phyloP scores from a whole-genome alignment of 805 yeast genomes.

The Cyberlindnera veronae region DNA sequence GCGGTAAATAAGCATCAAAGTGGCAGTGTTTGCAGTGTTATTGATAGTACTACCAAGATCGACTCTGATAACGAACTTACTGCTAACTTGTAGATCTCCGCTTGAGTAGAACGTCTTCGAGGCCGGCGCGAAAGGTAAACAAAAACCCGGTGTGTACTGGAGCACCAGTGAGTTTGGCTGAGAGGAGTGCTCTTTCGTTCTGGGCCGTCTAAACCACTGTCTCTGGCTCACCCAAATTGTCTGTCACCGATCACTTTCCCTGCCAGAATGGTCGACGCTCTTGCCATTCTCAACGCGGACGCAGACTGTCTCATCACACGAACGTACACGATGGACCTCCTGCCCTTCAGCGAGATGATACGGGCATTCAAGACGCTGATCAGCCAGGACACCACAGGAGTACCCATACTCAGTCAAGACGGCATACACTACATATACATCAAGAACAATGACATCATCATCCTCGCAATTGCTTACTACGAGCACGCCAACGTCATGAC shows the following conservation, averaged over 20 bases:
- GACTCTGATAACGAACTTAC: too few relatives aligned
- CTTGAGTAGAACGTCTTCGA: too few relatives aligned
- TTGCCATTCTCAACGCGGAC: conserved; percentile 64
- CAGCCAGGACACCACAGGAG: conserved; percentile 29
- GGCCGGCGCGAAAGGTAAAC: conserved; percentile 9
- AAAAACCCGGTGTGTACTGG: background rate
- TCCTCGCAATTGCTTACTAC: conserved; percentile 24
- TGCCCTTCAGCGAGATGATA: conserved; percentile 43
- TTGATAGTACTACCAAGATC: too few relatives aligned
- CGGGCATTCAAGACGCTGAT: conserved; percentile 49
- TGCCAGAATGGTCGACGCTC: conserved; percentile 4
- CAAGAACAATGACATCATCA: conserved; percentile 44
- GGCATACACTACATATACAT: conserved; percentile 57
- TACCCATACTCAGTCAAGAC: conserved; percentile 30
- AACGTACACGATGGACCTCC: conserved; percentile 70
- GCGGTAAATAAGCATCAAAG: too few relatives aligned
- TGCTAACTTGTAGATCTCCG: too few relatives aligned
- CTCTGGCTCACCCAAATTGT: background rate
- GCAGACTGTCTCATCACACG: conserved; percentile 66
- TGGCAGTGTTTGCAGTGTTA: too few relatives aligned
- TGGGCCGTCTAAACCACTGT: background rate
- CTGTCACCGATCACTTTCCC: background rate
- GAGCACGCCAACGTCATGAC: conserved; percentile 49
- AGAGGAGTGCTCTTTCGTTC: background rate
- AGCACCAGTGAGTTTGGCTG: background rate